Evolutionary conservation across 2,329 filamentous ascomycete species (phyloP), one percentile per base, ranked within the genome.

Genomic region (Stagonosporopsis rhizophila): DNA sequence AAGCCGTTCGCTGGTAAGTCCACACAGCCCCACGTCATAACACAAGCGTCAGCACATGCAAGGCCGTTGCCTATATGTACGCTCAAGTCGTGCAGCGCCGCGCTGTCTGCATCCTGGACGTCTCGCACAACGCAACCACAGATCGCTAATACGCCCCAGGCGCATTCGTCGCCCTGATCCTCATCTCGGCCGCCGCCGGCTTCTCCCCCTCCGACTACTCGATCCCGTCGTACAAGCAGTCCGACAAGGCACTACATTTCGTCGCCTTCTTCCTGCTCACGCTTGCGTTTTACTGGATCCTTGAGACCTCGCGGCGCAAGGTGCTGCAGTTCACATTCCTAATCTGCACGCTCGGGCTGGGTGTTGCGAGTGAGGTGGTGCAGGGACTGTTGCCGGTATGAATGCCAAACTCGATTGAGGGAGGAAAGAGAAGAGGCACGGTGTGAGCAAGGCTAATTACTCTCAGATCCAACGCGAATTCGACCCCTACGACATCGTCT

Each of bases 181-280:
- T 92, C 65, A 82, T 96, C 58, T 78, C 90, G 30, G 76, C 77
- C 51, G 87, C 90, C 58, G 92, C 86, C 61, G 92, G 92, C 64
- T 89, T 98, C 53, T 88, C 91, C 28, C 65, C 71, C 11, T 59
- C 63, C 19, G 63, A 75, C 56, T 74, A 78, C 74, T 73, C 80
- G 72, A 73, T 82, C 20, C 81, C 85, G 17, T 78, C 81, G 69
- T 84, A 94, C 74, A 92, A 96, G 57, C 79, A 82, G 58, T 80
- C 77, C 81, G 93, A 97, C 83, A 98, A 99, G 78, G 81, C 90
- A 70, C 84, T 98, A 25, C 95, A 98, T 78, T 83, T 90, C 67
- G 60, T 92, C 56, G 93, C 90, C 68, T 98, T 99, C 81, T 96
- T 98, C 82, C 74, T 91, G 64, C 84, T 99, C 49, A 96, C 94